These are phyloP conservation scores for Phyllosticta citribraziliensis DNA, from an alignment of 2,329 filamentous ascomycete genomes.

Conservation along the genomic window DNA sequence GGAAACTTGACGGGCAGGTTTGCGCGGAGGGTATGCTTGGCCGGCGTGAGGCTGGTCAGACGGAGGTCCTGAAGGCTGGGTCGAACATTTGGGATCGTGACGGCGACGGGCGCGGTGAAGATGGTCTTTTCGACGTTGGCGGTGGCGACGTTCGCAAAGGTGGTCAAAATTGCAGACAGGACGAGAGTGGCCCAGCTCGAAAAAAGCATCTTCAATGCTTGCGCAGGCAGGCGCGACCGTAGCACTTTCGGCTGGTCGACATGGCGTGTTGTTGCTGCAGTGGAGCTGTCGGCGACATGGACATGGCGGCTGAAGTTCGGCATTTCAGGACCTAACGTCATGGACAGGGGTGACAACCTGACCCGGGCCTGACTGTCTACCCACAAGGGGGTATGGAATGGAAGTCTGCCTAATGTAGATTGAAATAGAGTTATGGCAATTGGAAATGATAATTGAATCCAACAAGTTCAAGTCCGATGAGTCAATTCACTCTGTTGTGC, in stretches of 20 bases:
- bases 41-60: slow-evolving; percentile 55
- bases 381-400: no score
- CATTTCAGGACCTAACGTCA: neutral
- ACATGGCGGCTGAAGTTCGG: neutral
- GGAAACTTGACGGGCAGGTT: slow-evolving; percentile 61
- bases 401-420: neutral
- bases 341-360: no score
- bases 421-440: no score
- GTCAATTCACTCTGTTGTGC: no score
- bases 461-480: no score
- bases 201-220: slow-evolving; percentile 8
- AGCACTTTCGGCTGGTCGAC: slow-evolving; percentile 5
- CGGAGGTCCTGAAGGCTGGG: slow-evolving; percentile 51
- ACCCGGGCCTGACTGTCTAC: no score
- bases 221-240: slow-evolving; percentile 8
- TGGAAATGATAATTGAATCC: no score
- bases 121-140: slow-evolving; percentile 90
- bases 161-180: neutral
- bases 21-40: slow-evolving; percentile 46
- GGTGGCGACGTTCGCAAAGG: slow-evolving; percentile 1
- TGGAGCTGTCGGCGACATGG: neutral
- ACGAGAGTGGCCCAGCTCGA: neutral
- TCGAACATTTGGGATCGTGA: slow-evolving; percentile 46
- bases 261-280: slow-evolving; percentile 5
- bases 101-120: slow-evolving; percentile 60